These are phyloP conservation scores for Eucalyptus cloeziana DNA, from an alignment of 345 rosid species.

Conservation along the genomic window DNA sequence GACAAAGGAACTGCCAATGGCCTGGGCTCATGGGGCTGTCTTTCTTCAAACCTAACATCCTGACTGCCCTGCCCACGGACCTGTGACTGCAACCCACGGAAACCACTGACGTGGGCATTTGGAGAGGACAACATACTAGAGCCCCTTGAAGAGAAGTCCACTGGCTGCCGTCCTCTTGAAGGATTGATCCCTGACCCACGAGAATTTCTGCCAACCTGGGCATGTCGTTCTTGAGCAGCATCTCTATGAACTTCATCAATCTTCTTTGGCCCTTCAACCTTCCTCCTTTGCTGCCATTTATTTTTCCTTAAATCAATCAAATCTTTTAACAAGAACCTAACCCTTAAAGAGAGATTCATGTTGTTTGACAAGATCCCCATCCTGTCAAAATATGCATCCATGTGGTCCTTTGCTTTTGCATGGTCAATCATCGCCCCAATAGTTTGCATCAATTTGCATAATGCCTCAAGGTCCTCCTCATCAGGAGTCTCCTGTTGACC, in stretches of 20 bases:
- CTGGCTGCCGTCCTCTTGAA: conserved; percentile 44
- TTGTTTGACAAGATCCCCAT: conserved; percentile 59
- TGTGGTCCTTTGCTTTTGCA: conserved; percentile 42
- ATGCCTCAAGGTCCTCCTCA: conserved; percentile 90
- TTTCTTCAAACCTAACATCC: conserved; percentile 71
- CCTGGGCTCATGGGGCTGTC: conserved; percentile 62
- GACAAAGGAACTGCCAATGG: conserved; percentile 62
- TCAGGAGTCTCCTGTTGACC: conserved; percentile 71
- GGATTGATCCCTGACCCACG: conserved; percentile 55
- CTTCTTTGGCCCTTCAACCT: conserved; percentile 99
- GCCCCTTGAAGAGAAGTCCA: conserved; percentile 74
- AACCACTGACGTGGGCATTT: conserved; percentile 54
- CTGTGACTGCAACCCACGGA: conserved; percentile 53
- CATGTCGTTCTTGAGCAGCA: conserved; percentile 94
- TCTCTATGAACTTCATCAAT: conserved; percentile 97
- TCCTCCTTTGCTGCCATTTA: conserved; percentile 97
- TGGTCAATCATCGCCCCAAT: conserved; percentile 91
- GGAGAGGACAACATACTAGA: conserved; percentile 58
- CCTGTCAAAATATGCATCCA: conserved; percentile 76
- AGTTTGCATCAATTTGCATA: conserved; percentile 93
- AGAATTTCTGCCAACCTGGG: conserved; percentile 57
- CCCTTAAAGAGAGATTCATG: conserved; percentile 70
- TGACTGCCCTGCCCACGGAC: conserved; percentile 52
- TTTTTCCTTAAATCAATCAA: conserved; percentile 79
- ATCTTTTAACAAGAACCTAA: conserved; percentile 91